A percentile compares a stretch with the other conserved stretches of the same genome.
Conservation (phyloP, 148 eudicot genomes). For the Rhododendron ferrugineum region DNA sequence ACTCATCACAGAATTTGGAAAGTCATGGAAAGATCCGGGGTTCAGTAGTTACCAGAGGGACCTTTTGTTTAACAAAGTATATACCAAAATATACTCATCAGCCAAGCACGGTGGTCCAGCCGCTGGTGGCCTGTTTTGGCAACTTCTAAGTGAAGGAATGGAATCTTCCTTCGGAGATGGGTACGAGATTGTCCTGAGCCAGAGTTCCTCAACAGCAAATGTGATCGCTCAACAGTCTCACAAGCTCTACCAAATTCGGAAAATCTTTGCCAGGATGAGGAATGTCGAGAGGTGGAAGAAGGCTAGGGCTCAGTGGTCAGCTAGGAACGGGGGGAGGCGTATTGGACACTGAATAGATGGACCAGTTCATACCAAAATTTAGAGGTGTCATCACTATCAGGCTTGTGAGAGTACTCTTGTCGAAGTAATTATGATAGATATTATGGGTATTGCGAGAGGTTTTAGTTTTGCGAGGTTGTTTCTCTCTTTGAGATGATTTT, state of each 20-base stretch:
- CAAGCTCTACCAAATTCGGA: conserved; percentile 49
- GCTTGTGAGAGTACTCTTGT: no score
- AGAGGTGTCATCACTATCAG: background rate
- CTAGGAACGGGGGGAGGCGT: conserved; percentile 32
- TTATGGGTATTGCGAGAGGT: background rate
- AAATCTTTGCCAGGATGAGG: conserved; percentile 52
- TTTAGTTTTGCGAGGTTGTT: conserved; percentile 7
- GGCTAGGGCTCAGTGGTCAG: conserved; percentile 33
- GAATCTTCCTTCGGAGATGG: conserved; percentile 60
- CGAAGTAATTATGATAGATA: background rate
- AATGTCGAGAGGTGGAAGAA: conserved; percentile 57
- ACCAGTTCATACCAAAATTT: background rate
- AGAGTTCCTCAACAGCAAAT: conserved; percentile 54
- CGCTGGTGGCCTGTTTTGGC: conserved; percentile 87
- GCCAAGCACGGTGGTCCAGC: conserved; percentile 76
- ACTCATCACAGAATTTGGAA: conserved; percentile 78
- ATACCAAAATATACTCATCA: conserved; percentile 54
- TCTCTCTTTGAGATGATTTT: conserved; percentile 39
- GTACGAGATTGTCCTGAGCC: conserved; percentile 53
- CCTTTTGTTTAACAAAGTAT: conserved; percentile 42
- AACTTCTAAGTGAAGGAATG: conserved; percentile 61
- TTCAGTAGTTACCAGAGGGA: conserved; percentile 56
- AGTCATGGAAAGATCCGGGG: conserved; percentile 63
- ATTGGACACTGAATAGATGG: conserved; percentile 18
- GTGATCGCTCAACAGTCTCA: conserved; percentile 61